These are phyloP conservation scores for Luzula sylvatica DNA, from an alignment of 176 grass and related monocot species.

Conservation along the genomic window DNA sequence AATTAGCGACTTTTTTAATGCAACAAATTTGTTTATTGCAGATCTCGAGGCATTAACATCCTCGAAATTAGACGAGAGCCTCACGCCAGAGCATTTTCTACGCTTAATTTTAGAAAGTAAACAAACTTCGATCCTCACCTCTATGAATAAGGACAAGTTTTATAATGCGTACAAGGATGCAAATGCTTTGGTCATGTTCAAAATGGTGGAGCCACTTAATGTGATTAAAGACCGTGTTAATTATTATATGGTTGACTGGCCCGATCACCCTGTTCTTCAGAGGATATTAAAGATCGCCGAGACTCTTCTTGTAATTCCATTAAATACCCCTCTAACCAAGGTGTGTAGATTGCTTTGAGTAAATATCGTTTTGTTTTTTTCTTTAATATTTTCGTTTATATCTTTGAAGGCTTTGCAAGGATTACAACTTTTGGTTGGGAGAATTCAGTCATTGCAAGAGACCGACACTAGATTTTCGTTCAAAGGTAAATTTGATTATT, in stretches of 20 bases:
- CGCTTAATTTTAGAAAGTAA: constrained; percentile 64
- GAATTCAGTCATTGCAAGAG: constrained; percentile 78
- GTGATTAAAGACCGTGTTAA: constrained; percentile 47
- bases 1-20: too few relatives aligned
- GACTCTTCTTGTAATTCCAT: constrained; percentile 49
- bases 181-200: constrained; percentile 57
- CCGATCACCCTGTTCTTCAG: constrained; percentile 70
- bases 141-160: constrained; percentile 12
- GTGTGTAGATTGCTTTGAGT: constrained; percentile 26
- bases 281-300: constrained; percentile 57
- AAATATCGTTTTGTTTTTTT: constrained; percentile 3
- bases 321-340: constrained; percentile 57
- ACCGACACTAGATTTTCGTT: constrained; percentile 65
- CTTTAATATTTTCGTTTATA: constrained; percentile 22
- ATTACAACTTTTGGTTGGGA: constrained; percentile 63
- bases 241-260: constrained; percentile 63
- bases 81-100: constrained; percentile 70
- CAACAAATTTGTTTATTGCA: constrained; percentile 25
- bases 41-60: constrained; percentile 46
- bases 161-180: constrained; percentile 87
- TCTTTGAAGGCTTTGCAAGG: constrained; percentile 65
- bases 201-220: constrained; percentile 64
- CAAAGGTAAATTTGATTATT: constrained; percentile 41
- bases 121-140: constrained; percentile 27
- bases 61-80: constrained; percentile 64